Base-by-base conservation (phyloP, 495 filamentous ascomycete species). In the Rhypophila decipiens region DNA sequence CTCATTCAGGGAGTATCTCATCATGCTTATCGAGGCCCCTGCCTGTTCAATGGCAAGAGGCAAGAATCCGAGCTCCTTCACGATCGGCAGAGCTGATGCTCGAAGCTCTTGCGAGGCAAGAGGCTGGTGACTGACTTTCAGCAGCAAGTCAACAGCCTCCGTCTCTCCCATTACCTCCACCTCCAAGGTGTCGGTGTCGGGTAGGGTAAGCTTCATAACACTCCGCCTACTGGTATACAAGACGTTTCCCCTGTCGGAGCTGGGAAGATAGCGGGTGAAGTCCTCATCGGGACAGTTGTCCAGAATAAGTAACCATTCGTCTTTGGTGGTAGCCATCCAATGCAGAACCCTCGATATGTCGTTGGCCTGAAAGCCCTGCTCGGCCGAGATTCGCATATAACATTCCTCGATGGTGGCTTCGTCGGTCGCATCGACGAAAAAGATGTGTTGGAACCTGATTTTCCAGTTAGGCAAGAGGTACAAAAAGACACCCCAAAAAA, bases 31-130 rank as follows among this genome's bases (percentile, higher is more conserved):
- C 15, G 38, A 50, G 2, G 45, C 51, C 8, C 43, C 59, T 2
- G 53, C 53, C 20, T 55, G 44, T n/a, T 51, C 51, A 15, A 63
- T 46, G 3, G 53, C 59, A 5, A 59, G 49, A 1, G 59, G 56
- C 4, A 63, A 41, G 35, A 21, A 52, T 0, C 48, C 59, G 1
- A 63, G 46, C 19, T 53, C 49, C 4, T 11, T 10, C 1, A 57
- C 55, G 12, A 58, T 52, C 0, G 4, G 22, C 12, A 42, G 8
- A 2, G 44, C 46, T 3, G 10, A 4, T 1, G 5, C 2, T 1
- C 2, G 23, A 19, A 44, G 20, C 24, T 24, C 15, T 13, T 15
- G 3, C 12, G 42, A 21, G 7, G 2, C 7, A 39, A 17, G n/a
- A 15, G 11, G 13, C 19, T 43, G n/a, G 41, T 15, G 12, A 10